Evolutionary conservation across 176 grass and related monocot genomes (phyloP), one percentile per base, ranked within the genome.

Genomic region (Zoysia pacifica): DNA sequence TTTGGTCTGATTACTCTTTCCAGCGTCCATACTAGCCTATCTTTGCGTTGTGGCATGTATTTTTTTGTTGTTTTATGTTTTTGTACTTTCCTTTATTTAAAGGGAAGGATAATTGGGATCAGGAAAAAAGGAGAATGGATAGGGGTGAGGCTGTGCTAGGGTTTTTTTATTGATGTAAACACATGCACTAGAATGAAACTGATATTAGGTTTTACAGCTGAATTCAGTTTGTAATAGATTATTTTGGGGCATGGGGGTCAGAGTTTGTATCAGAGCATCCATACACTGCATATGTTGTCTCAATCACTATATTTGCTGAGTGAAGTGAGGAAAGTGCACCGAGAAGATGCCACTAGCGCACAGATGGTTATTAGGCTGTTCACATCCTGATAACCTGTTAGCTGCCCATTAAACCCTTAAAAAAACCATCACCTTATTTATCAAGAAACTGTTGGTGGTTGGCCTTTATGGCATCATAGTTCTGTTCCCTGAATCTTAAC

Each of bases 201-300:
- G 36, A 13, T 65, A 6, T 11, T 73, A 63, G 39, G 46, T 15
- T 69, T 51, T 61, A 49, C 54, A 28, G 10, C 2, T 40, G 14
- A 41, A 56, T 59, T 69, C 6, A 6, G 41, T 76, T 54, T 83
- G 72, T 40, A 75, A 82, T 70, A 78, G 67, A 62, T 70, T 52
- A 0, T 38, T 19, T 65, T 13, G 14, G 55, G 58, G 49, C 12
- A 2, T 68, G 55, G 51, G 7, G 11, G 10, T 42, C 60, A 51
- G 74, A 59, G 35, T 54, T 2, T 54, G 4, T 62, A 53, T 62
- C 16, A 55, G 49, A 85, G 48, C 59, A 72, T 59, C 47, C 1
- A 20, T 67, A 18, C 13, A 48, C 5, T 16, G 47, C 1, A 6
- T 53, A n/a, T 41, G 10, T 7, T 43, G 61, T 35, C 61, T n/a